Base-by-base conservation (phyloP, 306 rosid species). In the Prinsepia uniflora region DNA sequence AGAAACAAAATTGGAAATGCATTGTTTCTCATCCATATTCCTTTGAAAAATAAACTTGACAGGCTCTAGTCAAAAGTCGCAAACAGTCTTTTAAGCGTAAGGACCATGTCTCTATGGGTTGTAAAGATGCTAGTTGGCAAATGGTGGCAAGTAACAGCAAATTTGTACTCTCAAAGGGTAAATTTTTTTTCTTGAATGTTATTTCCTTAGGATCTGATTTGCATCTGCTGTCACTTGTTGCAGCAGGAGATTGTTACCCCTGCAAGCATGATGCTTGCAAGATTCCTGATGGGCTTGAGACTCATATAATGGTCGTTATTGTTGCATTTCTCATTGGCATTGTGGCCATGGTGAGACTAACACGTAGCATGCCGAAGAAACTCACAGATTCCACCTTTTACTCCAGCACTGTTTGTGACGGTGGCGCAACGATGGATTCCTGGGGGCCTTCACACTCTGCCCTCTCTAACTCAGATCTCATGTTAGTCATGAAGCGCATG, bases 321-420 rank as follows among this genome's bases (percentile, higher is more conserved):
- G 74, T 94, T 90, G 88, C 97, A 52, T 85, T 90, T 70, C 45
- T 94, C 30, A 83, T 90, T 96, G 95, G 97, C 10, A 81, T 90
- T 7, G 66, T 89, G 19, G 77, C 98, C 41, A 84, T 89, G 91
- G 95, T 87, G 53, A 87, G 86, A 72, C 75, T 90, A 80, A 88
- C 88, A 6, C 75, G 81, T 24, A 89, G 74, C 89, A 83, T 90
- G 91, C 97, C 94, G 0, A 90, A 82, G 88, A 86, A 80, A 81
- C 88, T 90, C 46, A 86, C 94, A 1, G 87, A 88, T 73, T 89
- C 95, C 56, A 84, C 84, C 85, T 78, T 89, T 78, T 88, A 90
- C 84, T 84, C 88, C 72, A 82, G 75, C 17, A 73, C 48, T 59
- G 86, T 71, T 73, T 76, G 78, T 6, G 80, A 49, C 6, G 83